Conservation (phyloP, 495 filamentous ascomycete genomes). For the Tuber melanosporum region DNA sequence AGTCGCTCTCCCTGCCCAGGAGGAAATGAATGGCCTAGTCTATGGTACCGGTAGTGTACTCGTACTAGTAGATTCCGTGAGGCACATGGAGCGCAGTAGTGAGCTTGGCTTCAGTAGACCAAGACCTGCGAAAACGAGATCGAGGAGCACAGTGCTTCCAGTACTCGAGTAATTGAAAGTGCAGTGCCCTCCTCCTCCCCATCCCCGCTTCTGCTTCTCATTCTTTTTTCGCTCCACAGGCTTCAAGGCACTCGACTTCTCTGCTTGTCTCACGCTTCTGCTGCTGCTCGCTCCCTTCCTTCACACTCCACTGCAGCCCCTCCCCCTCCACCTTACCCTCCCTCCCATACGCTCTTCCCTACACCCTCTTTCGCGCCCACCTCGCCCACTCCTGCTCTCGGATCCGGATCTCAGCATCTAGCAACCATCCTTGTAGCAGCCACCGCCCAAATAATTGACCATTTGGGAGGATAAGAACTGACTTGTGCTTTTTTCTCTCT, state of each 20-base stretch:
- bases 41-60: too few species aligned
- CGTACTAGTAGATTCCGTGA: neutral
- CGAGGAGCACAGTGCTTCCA: neutral
- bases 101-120: neutral
- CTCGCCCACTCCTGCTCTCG: neutral
- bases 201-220: neutral
- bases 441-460: neutral
- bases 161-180: neutral
- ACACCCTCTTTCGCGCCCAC: neutral
- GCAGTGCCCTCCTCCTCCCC: neutral
- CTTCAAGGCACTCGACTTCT: neutral
- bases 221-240: neutral
- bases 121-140: neutral
- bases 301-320: slow-evolving; percentile 2
- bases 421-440: neutral
- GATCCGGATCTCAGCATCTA: neutral
- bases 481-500: neutral
- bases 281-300: slow-evolving; percentile 1
- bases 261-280: neutral
- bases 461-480: neutral
- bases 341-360: neutral
- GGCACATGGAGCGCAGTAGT: neutral
- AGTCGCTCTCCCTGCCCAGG: neutral
- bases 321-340: neutral
- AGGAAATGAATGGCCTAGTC: neutral